A percentile compares a stretch with the other conserved stretches of the same genome.
phyloP scores from a whole-genome alignment of 2,329 filamentous ascomycete genomes.

The Venturiaceae sp. region DNA sequence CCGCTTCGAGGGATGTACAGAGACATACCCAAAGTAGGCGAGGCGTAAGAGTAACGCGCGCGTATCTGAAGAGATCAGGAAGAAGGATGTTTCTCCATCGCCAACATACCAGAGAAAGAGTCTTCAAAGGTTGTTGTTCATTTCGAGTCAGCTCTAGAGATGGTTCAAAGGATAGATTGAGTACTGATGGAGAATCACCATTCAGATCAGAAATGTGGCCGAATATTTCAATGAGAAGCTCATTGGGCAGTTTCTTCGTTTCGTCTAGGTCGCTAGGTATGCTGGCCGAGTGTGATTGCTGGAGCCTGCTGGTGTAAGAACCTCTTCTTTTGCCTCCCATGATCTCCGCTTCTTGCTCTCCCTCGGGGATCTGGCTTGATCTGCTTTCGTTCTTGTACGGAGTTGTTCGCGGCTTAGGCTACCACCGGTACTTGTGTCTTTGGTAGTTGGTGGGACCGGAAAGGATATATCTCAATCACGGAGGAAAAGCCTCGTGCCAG shows the following conservation, averaged over 20 bases:
- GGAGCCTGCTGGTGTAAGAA: neutral
- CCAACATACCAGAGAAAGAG: constrained; percentile 21
- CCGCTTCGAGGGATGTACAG: neutral
- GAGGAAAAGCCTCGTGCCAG: too few relatives aligned
- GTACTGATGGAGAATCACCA: constrained; percentile 19
- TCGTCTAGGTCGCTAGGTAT: neutral
- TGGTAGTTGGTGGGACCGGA: too few relatives aligned
- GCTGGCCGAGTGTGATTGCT: neutral
- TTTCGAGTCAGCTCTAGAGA: constrained; percentile 16
- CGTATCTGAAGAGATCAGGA: constrained; percentile 22
- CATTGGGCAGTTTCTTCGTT: constrained; percentile 23
- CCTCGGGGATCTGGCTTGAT: too few relatives aligned
- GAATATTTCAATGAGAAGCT: constrained; percentile 24
- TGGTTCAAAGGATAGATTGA: constrained; percentile 23
- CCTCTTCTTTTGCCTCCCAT: neutral
- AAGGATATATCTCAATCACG: too few relatives aligned
- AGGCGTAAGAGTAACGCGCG: constrained; percentile 16
- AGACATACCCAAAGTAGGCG: neutral
- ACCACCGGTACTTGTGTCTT: too few relatives aligned
- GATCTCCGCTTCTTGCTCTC: too few relatives aligned
- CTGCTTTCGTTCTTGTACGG: too few relatives aligned
- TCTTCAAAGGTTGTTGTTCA: constrained; percentile 16
- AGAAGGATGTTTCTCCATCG: constrained; percentile 21
- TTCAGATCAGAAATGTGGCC: constrained; percentile 22
- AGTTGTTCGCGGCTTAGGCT: too few relatives aligned